Base-by-base conservation (phyloP, 2,329 filamentous ascomycete species). In the Calonectria pteridis region DNA sequence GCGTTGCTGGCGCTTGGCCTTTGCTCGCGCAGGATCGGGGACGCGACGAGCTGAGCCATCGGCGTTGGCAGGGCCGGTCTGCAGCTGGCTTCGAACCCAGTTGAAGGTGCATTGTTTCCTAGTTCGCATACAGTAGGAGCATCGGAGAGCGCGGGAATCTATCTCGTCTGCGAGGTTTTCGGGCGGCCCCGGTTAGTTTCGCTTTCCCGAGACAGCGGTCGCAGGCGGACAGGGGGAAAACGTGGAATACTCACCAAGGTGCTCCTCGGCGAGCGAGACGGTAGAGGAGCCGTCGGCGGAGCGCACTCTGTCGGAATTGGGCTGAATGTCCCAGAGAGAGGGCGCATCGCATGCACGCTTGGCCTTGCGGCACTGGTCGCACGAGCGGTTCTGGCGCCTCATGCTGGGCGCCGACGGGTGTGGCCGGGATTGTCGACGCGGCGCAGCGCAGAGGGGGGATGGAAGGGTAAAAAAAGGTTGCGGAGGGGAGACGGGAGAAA, bases 271-370 rank as follows among this genome's bases (percentile, higher is more conserved):
- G 50, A 80, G 77, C 37, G 78, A 80, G 35, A 74, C 73, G 31
- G 75, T 75, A 40, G 73, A 76, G 59, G 72, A 55, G 43, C 75
- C 74, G 29, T 80, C 79, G 64, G 72, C 77, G 53, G 74, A 74
- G 62, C 77, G 78, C 69, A 78, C 66, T 58, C 79, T 80, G 69
- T 79, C 79, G 2, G 78, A 67, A 69, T 81, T 80, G 73, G 79
- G 78, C 51, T 80, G 79, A 26, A 80, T 80, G 26, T 80, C 79
- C 79, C 79, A 80, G n/a, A 80, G 58, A 9, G 79, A 80, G 26
- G 79, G 79, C 76, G 79, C 79, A 69, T 80, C 79, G 73, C 79
- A 80, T 74, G 79, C 79, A 68, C 79, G 77, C 73, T 80, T 80
- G 72, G 79, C 79, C 77, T 80, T 80, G 64, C 79, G 78, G 73